These are phyloP conservation scores for Primulina huaijiensis DNA, from an alignment of 257 asterid species.

Conservation along the genomic window DNA sequence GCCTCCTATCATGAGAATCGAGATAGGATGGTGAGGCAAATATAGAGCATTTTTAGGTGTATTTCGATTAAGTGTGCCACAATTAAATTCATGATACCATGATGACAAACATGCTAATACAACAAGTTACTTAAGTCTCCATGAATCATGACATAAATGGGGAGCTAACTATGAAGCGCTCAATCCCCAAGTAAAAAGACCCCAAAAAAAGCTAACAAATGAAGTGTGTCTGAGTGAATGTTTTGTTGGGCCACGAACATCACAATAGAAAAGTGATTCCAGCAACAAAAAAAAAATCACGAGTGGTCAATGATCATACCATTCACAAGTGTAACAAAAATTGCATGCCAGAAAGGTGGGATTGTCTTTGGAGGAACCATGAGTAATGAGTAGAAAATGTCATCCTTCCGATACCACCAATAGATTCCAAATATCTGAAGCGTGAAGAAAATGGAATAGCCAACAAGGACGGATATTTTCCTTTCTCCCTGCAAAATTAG, in stretches of 20 bases:
- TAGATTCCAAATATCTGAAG: constrained; percentile 69
- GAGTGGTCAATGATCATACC: constrained; percentile 45
- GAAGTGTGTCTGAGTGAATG: constrained; percentile 10
- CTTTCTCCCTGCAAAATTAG: constrained; percentile 78
- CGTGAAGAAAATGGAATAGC: constrained; percentile 50
- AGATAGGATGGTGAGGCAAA: neutral
- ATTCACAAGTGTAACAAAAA: constrained; percentile 69
- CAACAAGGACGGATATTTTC: constrained; percentile 57
- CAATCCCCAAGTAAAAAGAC: neutral
- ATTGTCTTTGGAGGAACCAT: constrained; percentile 81
- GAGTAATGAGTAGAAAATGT: constrained; percentile 59
- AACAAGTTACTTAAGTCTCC: neutral
- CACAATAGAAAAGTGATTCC: constrained; percentile 2
- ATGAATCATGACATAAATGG: neutral
- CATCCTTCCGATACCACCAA: constrained; percentile 77
- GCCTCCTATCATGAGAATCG: neutral
- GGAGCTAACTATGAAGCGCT: neutral
- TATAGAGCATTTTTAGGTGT: neutral
- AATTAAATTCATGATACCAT: neutral
- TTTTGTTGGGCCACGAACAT: neutral
- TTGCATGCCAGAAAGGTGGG: constrained; percentile 94
- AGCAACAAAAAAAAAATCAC: constrained; percentile 3
- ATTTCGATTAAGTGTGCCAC: constrained; percentile 8
- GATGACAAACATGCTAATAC: neutral
- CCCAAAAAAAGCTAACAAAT: constrained; percentile 8